phyloP scores from a whole-genome alignment of 2,329 filamentous ascomycete genomes.

The Cordyceps tenuipes region DNA sequence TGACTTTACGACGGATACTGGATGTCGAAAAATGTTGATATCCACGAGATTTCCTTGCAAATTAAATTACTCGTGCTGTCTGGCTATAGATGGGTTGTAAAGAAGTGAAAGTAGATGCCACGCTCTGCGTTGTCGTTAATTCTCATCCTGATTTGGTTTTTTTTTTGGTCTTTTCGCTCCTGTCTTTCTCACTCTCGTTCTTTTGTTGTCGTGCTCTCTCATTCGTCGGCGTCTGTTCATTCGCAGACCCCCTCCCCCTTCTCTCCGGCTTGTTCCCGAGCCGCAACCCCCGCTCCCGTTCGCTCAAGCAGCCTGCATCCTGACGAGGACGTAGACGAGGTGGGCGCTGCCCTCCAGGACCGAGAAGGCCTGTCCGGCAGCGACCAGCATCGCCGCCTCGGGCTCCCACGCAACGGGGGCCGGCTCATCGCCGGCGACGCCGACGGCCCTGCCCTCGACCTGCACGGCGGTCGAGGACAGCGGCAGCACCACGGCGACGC shows the following conservation, averaged over 20 bases:
- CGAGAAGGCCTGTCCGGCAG: not conserved
- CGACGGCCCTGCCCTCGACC: not conserved
- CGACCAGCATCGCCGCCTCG: not conserved
- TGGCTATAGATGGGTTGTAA: not conserved
- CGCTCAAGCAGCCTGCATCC: not conserved
- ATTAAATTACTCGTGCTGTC: not conserved
- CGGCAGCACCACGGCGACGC: constrained; percentile 2
- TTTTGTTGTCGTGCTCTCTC: not conserved
- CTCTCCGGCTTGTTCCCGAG: too few species aligned
- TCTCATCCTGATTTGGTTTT: not conserved
- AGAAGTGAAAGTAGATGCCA: not conserved
- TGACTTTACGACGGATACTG: not conserved
- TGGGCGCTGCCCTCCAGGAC: not conserved
- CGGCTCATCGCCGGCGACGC: not conserved
- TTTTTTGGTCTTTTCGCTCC: not conserved
- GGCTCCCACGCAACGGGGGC: not conserved
- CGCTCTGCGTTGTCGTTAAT: not conserved
- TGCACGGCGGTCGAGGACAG: not conserved
- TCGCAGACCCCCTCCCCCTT: not conserved
- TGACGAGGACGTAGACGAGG: not conserved
- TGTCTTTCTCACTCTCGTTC: not conserved
- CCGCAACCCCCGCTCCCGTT: too few species aligned
- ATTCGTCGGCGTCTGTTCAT: too few species aligned
- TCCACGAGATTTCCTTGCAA: not conserved
- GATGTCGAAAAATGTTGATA: not conserved